Evolutionary conservation across 1,139 yeast species (phyloP).

Genomic region (Kodamaea sp.): DNA sequence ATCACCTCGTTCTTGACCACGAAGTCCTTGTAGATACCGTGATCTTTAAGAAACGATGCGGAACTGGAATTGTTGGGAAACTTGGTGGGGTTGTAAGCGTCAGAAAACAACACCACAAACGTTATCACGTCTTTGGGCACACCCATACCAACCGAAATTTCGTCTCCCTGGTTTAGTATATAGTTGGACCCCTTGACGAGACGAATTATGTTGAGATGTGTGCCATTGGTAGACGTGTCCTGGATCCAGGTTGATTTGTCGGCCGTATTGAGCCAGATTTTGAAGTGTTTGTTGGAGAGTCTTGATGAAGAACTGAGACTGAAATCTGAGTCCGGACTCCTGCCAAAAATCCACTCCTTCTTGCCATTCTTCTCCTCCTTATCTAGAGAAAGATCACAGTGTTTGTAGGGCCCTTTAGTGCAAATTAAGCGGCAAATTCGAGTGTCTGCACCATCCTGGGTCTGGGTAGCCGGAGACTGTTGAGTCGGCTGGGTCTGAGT

Average conservation of each 20-base stretch:
- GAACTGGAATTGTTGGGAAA: constrained; percentile 15
- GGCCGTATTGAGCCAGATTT: constrained; percentile 58
- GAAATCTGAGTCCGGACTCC: constrained; percentile 68
- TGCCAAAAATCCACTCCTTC: constrained; percentile 75
- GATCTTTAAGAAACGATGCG: constrained; percentile 31
- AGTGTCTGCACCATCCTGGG: constrained; percentile 27
- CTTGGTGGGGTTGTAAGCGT: constrained; percentile 39
- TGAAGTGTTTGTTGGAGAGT: constrained; percentile 77
- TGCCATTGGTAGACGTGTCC: constrained; percentile 86
- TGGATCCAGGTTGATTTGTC: constrained; percentile 63
- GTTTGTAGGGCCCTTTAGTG: constrained; percentile 60
- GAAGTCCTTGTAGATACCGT: constrained; percentile 69
- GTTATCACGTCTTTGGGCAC: constrained; percentile 74
- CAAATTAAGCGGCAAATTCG: constrained; percentile 58
- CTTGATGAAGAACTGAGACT: constrained; percentile 64
- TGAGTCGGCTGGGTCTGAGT: constrained; percentile 72
- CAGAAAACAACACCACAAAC: constrained; percentile 67
- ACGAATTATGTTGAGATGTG: constrained; percentile 74
- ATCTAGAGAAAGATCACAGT: constrained; percentile 37
- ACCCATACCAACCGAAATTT: constrained; percentile 87
- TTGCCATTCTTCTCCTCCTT: constrained; percentile 29
- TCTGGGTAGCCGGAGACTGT: constrained; percentile 48
- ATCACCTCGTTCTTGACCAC: constrained; percentile 80
- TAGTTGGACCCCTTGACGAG: constrained; percentile 80
- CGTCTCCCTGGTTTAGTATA: constrained; percentile 88